Evolutionary conservation across 164 flowering plant species (phyloP), one percentile per base, ranked within the genome.

Genomic region (Paratinospora sagittata): DNA sequence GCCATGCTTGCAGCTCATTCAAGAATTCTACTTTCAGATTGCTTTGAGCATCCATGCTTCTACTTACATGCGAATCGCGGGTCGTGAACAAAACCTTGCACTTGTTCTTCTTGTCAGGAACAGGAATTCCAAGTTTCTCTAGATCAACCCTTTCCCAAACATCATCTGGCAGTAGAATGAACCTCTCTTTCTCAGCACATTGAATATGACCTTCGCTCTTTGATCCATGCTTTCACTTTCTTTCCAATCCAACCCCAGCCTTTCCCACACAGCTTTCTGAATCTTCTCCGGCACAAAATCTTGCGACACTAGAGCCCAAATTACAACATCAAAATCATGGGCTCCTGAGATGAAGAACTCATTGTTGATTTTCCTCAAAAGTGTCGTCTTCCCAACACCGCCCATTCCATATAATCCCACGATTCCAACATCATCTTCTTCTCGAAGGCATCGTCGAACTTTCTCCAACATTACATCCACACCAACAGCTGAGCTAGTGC

Each of bases 11-110:
- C 65, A 75, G 26, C 33, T 72, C 62, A 11, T 36, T 37, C 71
- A 81, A 63, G 45, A 76, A 72, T 37, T 75, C 80, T 11, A 78
- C 64, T 66, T 68, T 76, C 2, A 81, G 63, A 68, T 71, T 78
- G 45, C 64, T 57, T 17, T 70, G 66, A 37, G 80, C 79, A 24
- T 73, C 84, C 84, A 81, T 81, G 10, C 57, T 67, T 8, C 75
- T 66, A 37, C 80, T 77, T 3, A 81, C 78, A 16, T 47, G 45
- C 66, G 64, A 62, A 2, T 71, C 72, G 8, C 80, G 80, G 0
- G 80, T 70, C 0, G 82, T 81, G 65, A 81, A 74, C 3, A 81
- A 70, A 8, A 81, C 63, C 72, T 79, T 81, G 75, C 80, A 74
- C 52, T 70, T 77, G 64, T 70, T 74, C 49, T 45, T 49, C 60